Base-by-base conservation (phyloP, 805 yeast species). In the Candida maesae region DNA sequence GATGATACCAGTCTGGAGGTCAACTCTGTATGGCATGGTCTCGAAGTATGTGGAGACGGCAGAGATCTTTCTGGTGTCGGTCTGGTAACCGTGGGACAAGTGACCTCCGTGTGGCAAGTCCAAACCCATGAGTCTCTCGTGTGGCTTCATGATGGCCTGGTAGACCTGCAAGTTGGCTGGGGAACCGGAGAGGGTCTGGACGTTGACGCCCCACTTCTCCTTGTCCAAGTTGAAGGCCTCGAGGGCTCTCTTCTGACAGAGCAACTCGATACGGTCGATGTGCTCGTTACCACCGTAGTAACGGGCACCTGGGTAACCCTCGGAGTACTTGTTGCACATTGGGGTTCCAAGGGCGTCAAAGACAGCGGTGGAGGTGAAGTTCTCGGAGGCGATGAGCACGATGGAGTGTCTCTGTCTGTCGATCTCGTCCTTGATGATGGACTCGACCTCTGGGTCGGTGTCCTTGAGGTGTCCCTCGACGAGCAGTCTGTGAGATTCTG, bases 101-200 rank as follows among this genome's bases (percentile, higher is more conserved):
- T 93, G 99, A 58, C 99, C 99, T 60, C 99, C 99, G 60, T 93
- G 98, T 55, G 99, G 99, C 62, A 93, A 75, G 62, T 91, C 97
- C 53, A 93, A 78, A 56, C 99, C 99, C 99, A 93, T 93, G 56
- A 93, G 70, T 69, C 99, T 84, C 58, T 91, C 99, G 62, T 89
- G 95, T 46, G 93, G 95, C 60, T 85, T 86, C 84, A 93, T 79
- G 52, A 93, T 72, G 32, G 98, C 97, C 63, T 87, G 90, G 72
- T 93, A 93, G 35, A 90, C 98, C 65, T 93, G 91, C 65, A 93
- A 76, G 71, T 93, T 93, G 43, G 99, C 99, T 51, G 98, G 98
- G 17, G 99, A 89, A 45, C 99, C 99, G 20, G 95, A 85, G 57
- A 93, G 74, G 35, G 97, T 79, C 71, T 93, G 99, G 33, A 93